Evolutionary conservation across 208 protist species (phyloP), one percentile per base, ranked within the genome.

Genomic region (Acanthamoeba sp.): DNA sequence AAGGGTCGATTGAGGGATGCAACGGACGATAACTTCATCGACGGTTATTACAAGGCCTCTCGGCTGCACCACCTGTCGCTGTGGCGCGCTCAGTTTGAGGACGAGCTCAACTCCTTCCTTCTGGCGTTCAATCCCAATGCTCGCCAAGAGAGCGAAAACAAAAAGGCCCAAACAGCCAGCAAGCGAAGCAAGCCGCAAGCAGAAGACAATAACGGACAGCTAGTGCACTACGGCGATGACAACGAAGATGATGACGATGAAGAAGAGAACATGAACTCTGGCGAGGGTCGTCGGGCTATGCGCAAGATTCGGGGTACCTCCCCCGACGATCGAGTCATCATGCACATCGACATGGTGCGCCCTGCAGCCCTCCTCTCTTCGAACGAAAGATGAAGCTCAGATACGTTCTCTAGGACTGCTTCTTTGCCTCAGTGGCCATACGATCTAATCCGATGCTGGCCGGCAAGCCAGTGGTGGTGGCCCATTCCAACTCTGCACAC

Each of bases 321-420:
- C 14, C 27, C 29, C 29, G 48, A 62, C 48, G 24, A 36, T 10
- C 6, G 85, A 22, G 40, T 96, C 1, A 89, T 94, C 42, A 66
- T 95, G 32, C 96, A 97, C 48, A 45, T 97, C 6, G 96, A 97
- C 78, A 96, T 97, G 95, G 90, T 66, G 36, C 27, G 29, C n/a
- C n/a, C n/a, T n/a, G n/a, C n/a, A n/a, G n/a, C n/a, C n/a, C n/a
- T n/a, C n/a, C n/a, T n/a, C n/a, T 50, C 45, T 12, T 50, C 45
- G 9, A 50, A 50, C 45, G 45, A 16, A 50, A 16, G 45, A 50
- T 12, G 45, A 50, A 50, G 45, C 45, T 16, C 9, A 50, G 45
- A 50, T 12, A 6, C 50, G 52, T 22, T 9, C 40, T 52, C 27
- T 18, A 91, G 94, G 96, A 97, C 40, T 96, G 87, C 64, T 97